Percentiles rank a stretch among this genome's conserved stretches.
These are phyloP conservation scores for Spiraea crenata DNA, from an alignment of 331 rosid species.

Conservation along the genomic window DNA sequence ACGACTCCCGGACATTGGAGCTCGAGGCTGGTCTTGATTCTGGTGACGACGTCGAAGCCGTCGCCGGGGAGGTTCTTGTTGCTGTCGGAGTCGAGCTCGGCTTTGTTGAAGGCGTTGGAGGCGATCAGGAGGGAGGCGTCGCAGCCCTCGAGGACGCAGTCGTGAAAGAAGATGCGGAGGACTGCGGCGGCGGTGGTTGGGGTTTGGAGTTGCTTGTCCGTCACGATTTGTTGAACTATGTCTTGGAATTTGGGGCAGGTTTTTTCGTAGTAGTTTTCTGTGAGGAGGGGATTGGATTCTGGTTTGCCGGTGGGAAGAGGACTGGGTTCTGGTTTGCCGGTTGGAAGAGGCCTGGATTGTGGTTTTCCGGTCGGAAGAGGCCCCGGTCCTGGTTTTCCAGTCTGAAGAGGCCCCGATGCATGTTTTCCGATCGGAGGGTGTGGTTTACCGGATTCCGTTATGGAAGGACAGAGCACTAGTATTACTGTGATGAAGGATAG, in stretches of 20 bases:
- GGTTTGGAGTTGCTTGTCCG: conserved; percentile 8
- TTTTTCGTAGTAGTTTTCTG: conserved; percentile 38
- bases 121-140: conserved; percentile 52
- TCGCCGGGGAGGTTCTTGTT: conserved; percentile 23
- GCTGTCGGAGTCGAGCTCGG: conserved; percentile 41
- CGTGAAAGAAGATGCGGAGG: conserved; percentile 52
- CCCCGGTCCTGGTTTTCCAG: no score
- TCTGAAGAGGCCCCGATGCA: no score
- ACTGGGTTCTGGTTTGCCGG: no score
- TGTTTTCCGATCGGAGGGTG: no score
- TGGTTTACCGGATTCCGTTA: conserved; percentile 7
- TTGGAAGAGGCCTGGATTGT: no score
- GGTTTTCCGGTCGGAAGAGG: no score
- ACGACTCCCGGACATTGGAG: conserved; percentile 28
- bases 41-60: conserved; percentile 24
- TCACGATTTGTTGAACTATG: conserved; percentile 12
- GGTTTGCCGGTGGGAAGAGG: no score
- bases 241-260: conserved; percentile 44
- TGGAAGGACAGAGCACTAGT: conserved; percentile 19
- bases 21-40: conserved; percentile 28
- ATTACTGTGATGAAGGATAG: not conserved
- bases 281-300: conserved; percentile 28
- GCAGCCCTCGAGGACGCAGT: conserved; percentile 48
- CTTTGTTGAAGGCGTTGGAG: conserved; percentile 40
- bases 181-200: conserved; percentile 42